Percentiles rank a stretch among this genome's conserved stretches.
Conservation (phyloP, 2,329 filamentous ascomycete genomes). For the Myriosclerotinia scirpicola region DNA sequence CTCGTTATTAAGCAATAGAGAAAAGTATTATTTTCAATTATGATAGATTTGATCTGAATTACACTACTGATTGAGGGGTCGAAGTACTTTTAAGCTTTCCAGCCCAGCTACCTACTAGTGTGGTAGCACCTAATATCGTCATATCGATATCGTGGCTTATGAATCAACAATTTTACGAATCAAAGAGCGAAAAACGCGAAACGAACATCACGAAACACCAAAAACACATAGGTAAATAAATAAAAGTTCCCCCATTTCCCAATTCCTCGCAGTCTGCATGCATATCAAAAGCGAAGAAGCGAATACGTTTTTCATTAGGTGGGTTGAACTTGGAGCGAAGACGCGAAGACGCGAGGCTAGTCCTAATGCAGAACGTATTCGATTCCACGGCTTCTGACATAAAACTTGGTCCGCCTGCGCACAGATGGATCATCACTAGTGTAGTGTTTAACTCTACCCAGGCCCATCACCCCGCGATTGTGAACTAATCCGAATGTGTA, state of each 20-base stretch:
- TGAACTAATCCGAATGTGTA: no score
- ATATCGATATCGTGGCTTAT: not conserved
- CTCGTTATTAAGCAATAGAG: not conserved
- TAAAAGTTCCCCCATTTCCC: not conserved
- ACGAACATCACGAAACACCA: not conserved
- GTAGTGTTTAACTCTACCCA: no score
- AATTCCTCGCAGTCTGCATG: not conserved
- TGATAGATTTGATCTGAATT: not conserved
- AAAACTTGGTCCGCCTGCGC: no score
- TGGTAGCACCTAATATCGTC: not conserved
- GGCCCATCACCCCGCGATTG: no score
- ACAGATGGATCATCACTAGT: no score
- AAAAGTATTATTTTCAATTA: not conserved
- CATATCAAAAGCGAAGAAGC: not conserved
- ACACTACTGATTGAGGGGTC: not conserved
- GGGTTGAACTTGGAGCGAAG: not conserved
- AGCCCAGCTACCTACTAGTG: not conserved
- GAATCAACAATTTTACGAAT: not conserved
- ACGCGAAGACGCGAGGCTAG: not conserved
- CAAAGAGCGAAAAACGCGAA: not conserved
- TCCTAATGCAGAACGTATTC: not conserved
- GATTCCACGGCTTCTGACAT: not conserved
- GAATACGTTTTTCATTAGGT: conserved; percentile 5
- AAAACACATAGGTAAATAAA: not conserved
- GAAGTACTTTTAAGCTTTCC: not conserved